Evolutionary conservation across 352 stramenopile species (phyloP), one percentile per base, ranked within the genome.

Genomic region (Achlya hypogyna): DNA sequence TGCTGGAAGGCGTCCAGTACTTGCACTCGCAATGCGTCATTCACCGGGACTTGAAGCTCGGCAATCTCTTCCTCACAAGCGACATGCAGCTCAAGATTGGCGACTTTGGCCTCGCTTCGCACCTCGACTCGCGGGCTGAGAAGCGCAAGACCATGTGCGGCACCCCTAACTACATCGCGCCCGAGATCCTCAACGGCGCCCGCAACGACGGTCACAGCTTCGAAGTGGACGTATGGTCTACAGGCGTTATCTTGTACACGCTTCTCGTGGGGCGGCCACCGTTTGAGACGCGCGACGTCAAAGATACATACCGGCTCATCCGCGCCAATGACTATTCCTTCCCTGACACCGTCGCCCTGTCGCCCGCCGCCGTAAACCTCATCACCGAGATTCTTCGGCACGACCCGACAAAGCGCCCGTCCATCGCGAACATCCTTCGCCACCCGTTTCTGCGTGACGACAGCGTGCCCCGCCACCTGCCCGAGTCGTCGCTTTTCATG

Each of bases 151-250:
- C 97, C 8, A 98, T 99, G 71, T 98, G 91, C 64, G 91, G 91
- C 9, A 97, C 91, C 12, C 89, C 90, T 18, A 97, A 97, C 72
- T 97, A 97, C 73, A 97, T 97, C 51, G 91, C 91, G 0, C 91
- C 91, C 0, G 91, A 97, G 70, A 94, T 97, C 54, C 78, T 97
- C 25, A 96, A 88, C 56, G 88, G 92, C 22, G 96, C 93, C 45
- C 78, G 82, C 14, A 79, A 82, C 14, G 81, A 87, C 27, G 95
- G 95, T 62, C 96, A 99, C 78, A 98, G 92, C 66, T 99, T 98
- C 72, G 93, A 99, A 72, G 96, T 99, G 4, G 96, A 99, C 73
- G 89, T 98, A 40, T 99, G 96, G 96, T 98, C 92, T 3, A 97
- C 91, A 63, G 96, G 96, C 35, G 96, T 99, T 6, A 96, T 99